Base-by-base conservation (phyloP, 257 asterid genomes). In the Solanum etuberosum region DNA sequence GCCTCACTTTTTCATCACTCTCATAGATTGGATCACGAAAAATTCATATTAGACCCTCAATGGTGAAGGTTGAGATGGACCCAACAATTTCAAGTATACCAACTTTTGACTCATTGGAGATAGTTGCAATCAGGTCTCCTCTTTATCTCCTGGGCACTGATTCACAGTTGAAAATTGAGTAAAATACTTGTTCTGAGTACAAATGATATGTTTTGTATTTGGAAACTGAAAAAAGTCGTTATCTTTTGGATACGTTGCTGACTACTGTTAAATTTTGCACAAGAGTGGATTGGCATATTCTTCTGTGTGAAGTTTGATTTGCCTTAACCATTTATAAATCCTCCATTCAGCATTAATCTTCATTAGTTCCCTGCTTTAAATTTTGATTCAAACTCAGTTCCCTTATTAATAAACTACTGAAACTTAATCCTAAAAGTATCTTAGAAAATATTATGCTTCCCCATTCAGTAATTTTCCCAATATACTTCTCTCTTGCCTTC, bases 31-130 rank as follows among this genome's bases (percentile, higher is more conserved):
- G 85, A 48, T 92, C 91, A 9, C 90, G 94, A 72, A 93, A 88
- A 67, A 93, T 96, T 92, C 98, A 95, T 85, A 87, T 96, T 85
- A 92, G 99, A 81, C 94, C 93, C 12, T 96, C 98, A 84, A 96
- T 96, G 99, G 90, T 95, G 43, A 96, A 95, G 92, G 99, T 95
- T 37, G 85, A 88, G 86, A 93, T 83, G 83, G 99, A 95, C 86
- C 23, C 21, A 23, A 43, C 42, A 21, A 38, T 87, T 72, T 78
- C 86, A 9, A 29, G 14, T 74, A 83, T 85, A 48, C 90, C 88
- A 70, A 86, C 92, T 86, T 89, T 92, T 67, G 92, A 94, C 90
- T 95, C 98, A 21, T 87, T 96, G 83, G 98, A 96, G 92, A 91
- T 95, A 77, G 96, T 93, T 59, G 76, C 86, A 59, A 87, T 89